phyloP scores from a whole-genome alignment of 176 grass and related monocot genomes.

The Olyra latifolia region DNA sequence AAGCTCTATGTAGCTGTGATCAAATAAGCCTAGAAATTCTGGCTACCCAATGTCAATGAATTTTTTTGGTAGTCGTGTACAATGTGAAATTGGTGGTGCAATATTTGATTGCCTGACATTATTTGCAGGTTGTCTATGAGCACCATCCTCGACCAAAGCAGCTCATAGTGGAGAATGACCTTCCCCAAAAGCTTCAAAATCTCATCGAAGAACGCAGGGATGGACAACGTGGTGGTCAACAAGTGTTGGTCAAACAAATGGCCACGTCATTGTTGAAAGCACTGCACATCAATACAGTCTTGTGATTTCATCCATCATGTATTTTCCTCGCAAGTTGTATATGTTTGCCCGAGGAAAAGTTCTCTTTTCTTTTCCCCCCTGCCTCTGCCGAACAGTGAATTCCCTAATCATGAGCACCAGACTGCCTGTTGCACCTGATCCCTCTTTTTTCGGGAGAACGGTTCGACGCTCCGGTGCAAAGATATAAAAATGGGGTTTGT shows the following conservation, averaged over 20 bases:
- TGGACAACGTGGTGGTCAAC: conserved; percentile 80
- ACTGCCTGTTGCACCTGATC: conserved; percentile 42
- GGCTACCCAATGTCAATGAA: background rate
- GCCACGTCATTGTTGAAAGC: conserved; percentile 93
- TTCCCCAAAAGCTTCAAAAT: conserved; percentile 95
- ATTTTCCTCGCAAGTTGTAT: conserved; percentile 59
- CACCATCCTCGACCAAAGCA: conserved; percentile 98
- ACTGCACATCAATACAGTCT: conserved; percentile 93
- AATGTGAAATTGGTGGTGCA: background rate
- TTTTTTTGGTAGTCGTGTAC: conserved; percentile 3
- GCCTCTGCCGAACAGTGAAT: conserved; percentile 20
- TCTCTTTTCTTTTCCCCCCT: background rate
- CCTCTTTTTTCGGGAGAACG: conserved; percentile 50
- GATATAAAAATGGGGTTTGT: conserved; percentile 16
- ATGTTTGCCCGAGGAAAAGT: conserved; percentile 49
- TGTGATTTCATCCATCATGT: conserved; percentile 55
- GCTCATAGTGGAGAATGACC: conserved; percentile 97
- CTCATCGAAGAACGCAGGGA: conserved; percentile 95
- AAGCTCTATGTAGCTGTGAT: background rate
- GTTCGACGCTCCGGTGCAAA: conserved; percentile 22
- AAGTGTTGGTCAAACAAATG: conserved; percentile 99
- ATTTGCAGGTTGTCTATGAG: conserved; percentile 88
- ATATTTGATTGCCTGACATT: conserved; percentile 1
- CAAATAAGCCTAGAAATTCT: background rate
- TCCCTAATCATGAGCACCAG: conserved; percentile 31